A percentile compares a stretch with the other conserved stretches of the same genome.
Evolutionary conservation across 768 basidiomycete genomes (phyloP).

Genomic region (Hericium erinaceus): DNA sequence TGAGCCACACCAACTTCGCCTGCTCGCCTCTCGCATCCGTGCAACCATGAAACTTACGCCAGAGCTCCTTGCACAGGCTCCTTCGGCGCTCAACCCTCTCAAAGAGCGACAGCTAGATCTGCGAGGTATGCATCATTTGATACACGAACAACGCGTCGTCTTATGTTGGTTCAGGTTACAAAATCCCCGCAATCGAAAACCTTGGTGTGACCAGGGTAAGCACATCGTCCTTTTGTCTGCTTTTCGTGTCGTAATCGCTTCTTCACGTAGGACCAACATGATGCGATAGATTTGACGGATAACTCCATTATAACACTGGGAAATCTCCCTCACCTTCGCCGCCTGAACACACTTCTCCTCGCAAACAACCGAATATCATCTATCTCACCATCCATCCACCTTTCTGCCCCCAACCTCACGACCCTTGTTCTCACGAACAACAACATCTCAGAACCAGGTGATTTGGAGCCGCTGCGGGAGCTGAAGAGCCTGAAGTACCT

Average conservation of each 20-base stretch:
- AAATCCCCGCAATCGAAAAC: constrained; percentile 95
- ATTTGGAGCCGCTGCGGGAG: constrained; percentile 77
- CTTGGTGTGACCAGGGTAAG: constrained; percentile 83
- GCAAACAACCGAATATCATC: constrained; percentile 84
- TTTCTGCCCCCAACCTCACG: constrained; percentile 77
- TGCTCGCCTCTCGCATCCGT: constrained; percentile 7
- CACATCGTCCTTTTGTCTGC: constrained; percentile 13
- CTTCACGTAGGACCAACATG: constrained; percentile 70
- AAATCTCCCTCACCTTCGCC: constrained; percentile 81
- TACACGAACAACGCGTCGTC: constrained; percentile 1
- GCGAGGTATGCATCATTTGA: constrained; percentile 48
- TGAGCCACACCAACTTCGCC: constrained; percentile 1
- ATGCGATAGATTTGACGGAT: constrained; percentile 90
- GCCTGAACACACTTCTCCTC: constrained; percentile 74
- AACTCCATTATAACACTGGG: constrained; percentile 76
- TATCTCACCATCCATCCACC: constrained; percentile 73
- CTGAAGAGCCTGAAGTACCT: constrained; percentile 66
- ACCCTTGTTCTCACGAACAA: constrained; percentile 83
- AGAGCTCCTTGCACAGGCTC: constrained; percentile 78
- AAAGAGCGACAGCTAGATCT: constrained; percentile 91
- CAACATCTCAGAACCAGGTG: constrained; percentile 69
- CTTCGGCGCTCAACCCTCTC: constrained; percentile 69
- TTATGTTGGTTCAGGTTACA: constrained; percentile 52
- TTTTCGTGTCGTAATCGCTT: background rate
- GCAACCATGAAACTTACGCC: constrained; percentile 80